Conservation (phyloP, 352 stramenopile species). For the Globisporangium echinulatum region DNA sequence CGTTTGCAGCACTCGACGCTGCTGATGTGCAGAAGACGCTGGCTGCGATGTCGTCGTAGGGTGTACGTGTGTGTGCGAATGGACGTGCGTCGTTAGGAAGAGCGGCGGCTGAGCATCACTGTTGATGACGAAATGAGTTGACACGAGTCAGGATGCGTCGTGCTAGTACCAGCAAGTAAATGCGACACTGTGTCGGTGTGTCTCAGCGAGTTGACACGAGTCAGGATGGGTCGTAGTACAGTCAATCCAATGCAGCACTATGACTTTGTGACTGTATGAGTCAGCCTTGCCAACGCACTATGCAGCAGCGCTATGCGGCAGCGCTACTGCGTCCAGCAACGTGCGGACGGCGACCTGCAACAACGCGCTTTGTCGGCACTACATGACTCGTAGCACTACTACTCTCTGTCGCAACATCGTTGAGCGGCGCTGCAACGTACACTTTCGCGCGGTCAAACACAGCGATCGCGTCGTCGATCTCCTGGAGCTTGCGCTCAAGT, state of each 20-base stretch:
- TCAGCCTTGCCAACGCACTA: too few relatives aligned
- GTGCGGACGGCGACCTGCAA: too few relatives aligned
- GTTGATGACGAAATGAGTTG: background rate
- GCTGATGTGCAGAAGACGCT: slow-evolving; percentile 63
- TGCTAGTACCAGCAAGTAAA: background rate
- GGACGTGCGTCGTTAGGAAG: too few relatives aligned
- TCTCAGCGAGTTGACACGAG: background rate
- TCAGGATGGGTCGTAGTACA: background rate
- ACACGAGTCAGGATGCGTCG: background rate
- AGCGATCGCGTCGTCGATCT: slow-evolving; percentile 88
- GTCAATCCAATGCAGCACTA: background rate
- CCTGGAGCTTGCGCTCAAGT: slow-evolving; percentile 73
- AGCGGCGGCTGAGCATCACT: background rate
- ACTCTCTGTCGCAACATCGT: background rate
- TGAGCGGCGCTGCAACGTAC: slow-evolving; percentile 51
- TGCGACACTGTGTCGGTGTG: too few relatives aligned
- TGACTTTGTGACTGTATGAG: too few relatives aligned
- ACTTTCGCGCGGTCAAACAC: slow-evolving; percentile 86
- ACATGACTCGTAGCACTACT: too few relatives aligned
- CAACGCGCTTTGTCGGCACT: too few relatives aligned
- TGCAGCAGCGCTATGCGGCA: too few relatives aligned
- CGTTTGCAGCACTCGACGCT: slow-evolving; percentile 45
- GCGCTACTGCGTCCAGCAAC: too few relatives aligned
- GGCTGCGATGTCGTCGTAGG: slow-evolving; percentile 54
- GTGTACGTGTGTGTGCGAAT: too few relatives aligned